phyloP scores from a whole-genome alignment of 306 rosid genomes.

The Ochetophila trinervis region DNA sequence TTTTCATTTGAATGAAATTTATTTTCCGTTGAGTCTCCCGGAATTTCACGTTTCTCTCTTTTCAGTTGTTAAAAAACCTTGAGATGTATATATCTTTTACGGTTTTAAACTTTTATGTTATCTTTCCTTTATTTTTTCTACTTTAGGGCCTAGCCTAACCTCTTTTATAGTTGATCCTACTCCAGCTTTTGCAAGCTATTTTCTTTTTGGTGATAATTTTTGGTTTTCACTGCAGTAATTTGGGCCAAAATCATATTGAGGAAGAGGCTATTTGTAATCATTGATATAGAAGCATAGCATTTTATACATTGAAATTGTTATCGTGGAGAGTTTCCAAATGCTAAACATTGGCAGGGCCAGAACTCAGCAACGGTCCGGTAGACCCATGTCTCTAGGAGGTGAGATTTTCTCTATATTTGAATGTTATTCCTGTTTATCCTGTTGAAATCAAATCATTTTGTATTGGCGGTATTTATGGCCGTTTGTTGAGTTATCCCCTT shows the following conservation, averaged over 20 bases:
- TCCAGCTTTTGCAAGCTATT: constrained; percentile 15
- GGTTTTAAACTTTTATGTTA: constrained; percentile 21
- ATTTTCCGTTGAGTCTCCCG: background rate
- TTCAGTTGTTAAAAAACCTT: background rate
- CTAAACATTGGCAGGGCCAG: constrained; percentile 62
- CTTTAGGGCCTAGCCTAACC: constrained; percentile 17
- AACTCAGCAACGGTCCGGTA: constrained; percentile 58
- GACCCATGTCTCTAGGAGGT: constrained; percentile 89
- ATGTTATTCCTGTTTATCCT: background rate
- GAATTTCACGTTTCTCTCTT: constrained; percentile 10
- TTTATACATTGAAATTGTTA: constrained; percentile 8
- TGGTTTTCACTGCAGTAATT: constrained; percentile 39
- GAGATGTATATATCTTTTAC: constrained; percentile 10
- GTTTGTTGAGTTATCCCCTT: background rate
- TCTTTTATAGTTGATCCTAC: constrained; percentile 23
- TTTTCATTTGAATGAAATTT: constrained; percentile 18
- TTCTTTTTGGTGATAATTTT: constrained; percentile 26
- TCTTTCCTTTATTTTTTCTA: constrained; percentile 9
- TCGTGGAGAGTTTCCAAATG: constrained; percentile 46
- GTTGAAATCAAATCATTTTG: background rate
- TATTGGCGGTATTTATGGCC: background rate
- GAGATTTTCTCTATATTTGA: constrained; percentile 21
- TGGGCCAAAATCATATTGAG: constrained; percentile 24
- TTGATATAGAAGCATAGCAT: constrained; percentile 31
- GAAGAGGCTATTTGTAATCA: constrained; percentile 35